Evolutionary conservation across 2,329 filamentous ascomycete genomes (phyloP), one percentile per base, ranked within the genome.

Genomic region (Lecanicillium sp.): DNA sequence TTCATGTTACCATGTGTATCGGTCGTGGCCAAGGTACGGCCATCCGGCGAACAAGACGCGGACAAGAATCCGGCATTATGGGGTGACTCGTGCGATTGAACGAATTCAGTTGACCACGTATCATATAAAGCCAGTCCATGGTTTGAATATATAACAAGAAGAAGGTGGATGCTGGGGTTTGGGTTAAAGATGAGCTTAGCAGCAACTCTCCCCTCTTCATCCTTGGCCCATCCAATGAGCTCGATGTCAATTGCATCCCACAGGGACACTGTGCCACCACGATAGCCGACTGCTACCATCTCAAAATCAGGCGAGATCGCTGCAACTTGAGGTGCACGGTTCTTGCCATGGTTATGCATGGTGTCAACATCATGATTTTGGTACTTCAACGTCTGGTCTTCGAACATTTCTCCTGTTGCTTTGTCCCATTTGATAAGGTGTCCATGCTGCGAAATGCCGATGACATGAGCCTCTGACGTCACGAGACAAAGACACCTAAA

Each of bases 121-220:
- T 58, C 54, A 40, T 51, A 58, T 9, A 58, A 37, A 5, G 53
- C 43, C 14, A 58, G 39, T 5, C 50, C 40, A n/a, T 51, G 51
- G 36, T 57, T 45, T 3, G 30, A 48, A 41, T 54, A 59, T 9
- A 53, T 33, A n/a, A 58, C 51, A 10, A 59, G 49, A 0, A 59
- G 48, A 20, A 58, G 39, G 5, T 48, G 40, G 11, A 58, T 44
- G 19, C 49, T 49, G 1, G 55, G 51, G 29, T 56, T 55, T 4
- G 55, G 55, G 44, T 58, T 58, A 45, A 59, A 59, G 3, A 59
- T 30, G 19, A 59, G 27, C 6, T 51, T 43, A 9, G 46, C 23
- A 1, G 50, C 48, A 9, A 49, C 32, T 12, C 51, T 39, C 17
- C 51, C 45, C 5, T 50, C 19, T 5, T 52, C 51, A 38, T 58